Evolutionary conservation across 2,329 filamentous ascomycete genomes (phyloP).

Genomic region (Colletotrichum costaricense): DNA sequence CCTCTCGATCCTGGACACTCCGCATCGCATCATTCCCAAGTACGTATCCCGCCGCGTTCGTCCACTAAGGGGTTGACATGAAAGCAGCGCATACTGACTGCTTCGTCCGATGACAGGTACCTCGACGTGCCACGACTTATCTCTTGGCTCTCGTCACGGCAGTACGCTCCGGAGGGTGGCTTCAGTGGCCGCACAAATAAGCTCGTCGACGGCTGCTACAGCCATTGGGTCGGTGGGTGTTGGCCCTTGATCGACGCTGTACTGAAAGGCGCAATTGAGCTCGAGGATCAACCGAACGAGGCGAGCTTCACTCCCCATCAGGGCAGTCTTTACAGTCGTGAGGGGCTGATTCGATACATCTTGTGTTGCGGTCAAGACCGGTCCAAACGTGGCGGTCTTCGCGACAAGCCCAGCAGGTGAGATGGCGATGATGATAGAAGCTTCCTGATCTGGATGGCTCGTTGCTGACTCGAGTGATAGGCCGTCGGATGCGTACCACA

Average conservation of each 20-base stretch:
- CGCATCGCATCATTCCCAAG: slow-evolving; percentile 78
- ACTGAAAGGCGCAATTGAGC: slow-evolving; percentile 63
- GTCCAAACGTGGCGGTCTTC: slow-evolving; percentile 78
- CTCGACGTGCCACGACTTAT: slow-evolving; percentile 82
- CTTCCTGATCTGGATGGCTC: background rate
- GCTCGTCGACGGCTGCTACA: slow-evolving; percentile 97
- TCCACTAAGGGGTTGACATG: slow-evolving; percentile 51
- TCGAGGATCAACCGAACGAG: slow-evolving; percentile 42
- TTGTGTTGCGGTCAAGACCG: slow-evolving; percentile 87
- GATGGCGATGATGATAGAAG: slow-evolving; percentile 46
- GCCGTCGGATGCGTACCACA: slow-evolving; percentile 88
- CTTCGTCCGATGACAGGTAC: slow-evolving; percentile 61
- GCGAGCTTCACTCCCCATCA: slow-evolving; percentile 39
- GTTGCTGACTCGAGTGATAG: slow-evolving; percentile 51
- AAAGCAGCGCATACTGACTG: slow-evolving; percentile 44
- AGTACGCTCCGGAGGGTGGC: slow-evolving; percentile 91
- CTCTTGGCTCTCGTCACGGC: slow-evolving; percentile 89
- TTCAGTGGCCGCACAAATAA: slow-evolving; percentile 97
- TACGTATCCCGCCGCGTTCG: slow-evolving; percentile 54
- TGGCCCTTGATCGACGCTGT: slow-evolving; percentile 91
- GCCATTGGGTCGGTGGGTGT: slow-evolving; percentile 96
- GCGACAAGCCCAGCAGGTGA: slow-evolving; percentile 93
- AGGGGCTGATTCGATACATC: slow-evolving; percentile 90
- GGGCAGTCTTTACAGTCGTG: slow-evolving; percentile 78
- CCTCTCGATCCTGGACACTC: slow-evolving; percentile 85